Conservation (phyloP, 2,329 filamentous ascomycete genomes). For the Colletotrichum tropicicola region DNA sequence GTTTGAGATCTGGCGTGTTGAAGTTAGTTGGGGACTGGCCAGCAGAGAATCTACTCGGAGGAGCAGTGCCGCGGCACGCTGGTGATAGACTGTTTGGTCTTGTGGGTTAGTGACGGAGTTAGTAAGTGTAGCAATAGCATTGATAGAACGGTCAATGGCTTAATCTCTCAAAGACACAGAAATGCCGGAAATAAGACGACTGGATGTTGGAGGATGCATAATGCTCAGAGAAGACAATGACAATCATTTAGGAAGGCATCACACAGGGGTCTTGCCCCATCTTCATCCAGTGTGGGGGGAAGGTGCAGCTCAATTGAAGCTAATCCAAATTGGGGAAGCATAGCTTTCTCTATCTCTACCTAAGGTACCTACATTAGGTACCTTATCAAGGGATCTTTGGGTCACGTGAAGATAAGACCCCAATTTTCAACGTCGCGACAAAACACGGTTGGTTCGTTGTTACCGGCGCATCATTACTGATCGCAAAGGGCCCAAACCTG, state of each 20-base stretch:
- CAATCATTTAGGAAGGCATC: neutral
- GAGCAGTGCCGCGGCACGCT: no score
- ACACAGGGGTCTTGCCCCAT: neutral
- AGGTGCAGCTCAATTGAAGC: constrained; percentile 10
- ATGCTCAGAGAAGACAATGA: no score
- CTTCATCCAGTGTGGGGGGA: neutral
- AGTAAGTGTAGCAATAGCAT: neutral
- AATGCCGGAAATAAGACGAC: no score
- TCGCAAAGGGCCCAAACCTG: constrained; percentile 26
- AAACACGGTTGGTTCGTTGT: constrained; percentile 24
- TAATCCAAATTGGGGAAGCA: neutral
- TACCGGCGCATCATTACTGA: constrained; percentile 23
- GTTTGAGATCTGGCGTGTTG: no score
- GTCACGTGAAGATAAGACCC: constrained; percentile 22
- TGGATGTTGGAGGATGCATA: no score
- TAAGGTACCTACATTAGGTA: no score
- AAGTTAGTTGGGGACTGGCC: no score
- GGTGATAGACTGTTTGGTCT: no score
- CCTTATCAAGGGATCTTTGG: neutral
- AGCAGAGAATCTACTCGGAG: no score
- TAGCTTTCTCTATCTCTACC: neutral
- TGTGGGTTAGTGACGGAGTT: neutral
- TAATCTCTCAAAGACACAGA: no score
- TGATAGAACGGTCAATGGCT: no score
- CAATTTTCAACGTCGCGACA: constrained; percentile 26